Base-by-base conservation (phyloP, 257 asterid species). In the Phtheirospermum japonicum region DNA sequence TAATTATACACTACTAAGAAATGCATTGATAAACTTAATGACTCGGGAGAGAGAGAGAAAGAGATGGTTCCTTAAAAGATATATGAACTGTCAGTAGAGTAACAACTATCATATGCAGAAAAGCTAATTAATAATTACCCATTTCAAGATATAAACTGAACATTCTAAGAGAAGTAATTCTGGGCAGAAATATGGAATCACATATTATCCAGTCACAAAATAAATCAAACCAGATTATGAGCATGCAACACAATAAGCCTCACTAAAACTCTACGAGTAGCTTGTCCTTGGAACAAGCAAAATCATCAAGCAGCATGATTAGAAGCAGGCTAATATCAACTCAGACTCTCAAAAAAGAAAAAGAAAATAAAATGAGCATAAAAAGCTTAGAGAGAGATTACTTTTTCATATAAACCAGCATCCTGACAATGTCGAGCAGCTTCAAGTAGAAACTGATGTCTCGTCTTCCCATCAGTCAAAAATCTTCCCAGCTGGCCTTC, bases 401-500 rank as follows among this genome's bases (percentile, higher is more conserved):
- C 99, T 66, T 89, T 86, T 70, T 93, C 99, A 85, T 87, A 89
- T 50, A 89, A 83, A 56, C 87, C 90, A 53, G 85, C 76, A 67
- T 83, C 93, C 73, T 79, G 87, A 68, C 95, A 93, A 59, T 79
- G 84, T 31, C 82, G 84, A 73, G 99, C 93, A 54, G 91, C 96
- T 83, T 89, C 97, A 60, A 80, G 78, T 61, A 93, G 79, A 83
- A 93, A 89, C 57, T 83, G 88, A 18, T 78, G 88, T 59, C 95
- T 80, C 16, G 84, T 67, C 73, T 76, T 71, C 66, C 79, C 82
- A 81, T 89, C 97, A 12, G 83, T 67, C 64, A 93, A 76, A 73
- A 86, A 87, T 70, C 89, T 85, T 66, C 83, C 95, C 61, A 93
- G 63, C 57, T 87, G 87, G 57, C 99, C 99, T 79, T 82, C 98